Base-by-base conservation (phyloP, 179 eudicot species). In the Vitellaria paradoxa region DNA sequence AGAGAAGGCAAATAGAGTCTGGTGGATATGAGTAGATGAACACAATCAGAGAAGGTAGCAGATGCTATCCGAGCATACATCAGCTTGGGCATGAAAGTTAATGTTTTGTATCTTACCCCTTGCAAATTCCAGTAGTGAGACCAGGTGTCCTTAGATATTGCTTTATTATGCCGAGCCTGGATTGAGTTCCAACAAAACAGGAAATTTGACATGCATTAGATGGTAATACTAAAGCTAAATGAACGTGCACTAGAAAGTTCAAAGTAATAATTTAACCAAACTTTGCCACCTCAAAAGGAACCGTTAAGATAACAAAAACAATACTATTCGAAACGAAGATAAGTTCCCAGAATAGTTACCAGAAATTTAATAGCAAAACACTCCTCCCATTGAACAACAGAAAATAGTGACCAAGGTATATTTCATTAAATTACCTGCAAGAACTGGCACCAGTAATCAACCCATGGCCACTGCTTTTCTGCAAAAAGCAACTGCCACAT, bases 401-500 rank as follows among this genome's bases (percentile, higher is more conserved):
- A 30, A 30, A 30, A 30, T 26, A 64, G 4, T 20, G 53, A 26
- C 11, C 24, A 62, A 63, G 37, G 40, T 40, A 64, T 62, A 17
- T 53, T n/a, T n/a, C 30, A 17, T 50, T 64, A 70, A 15, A 73
- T 70, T 65, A 94, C 99, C 98, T 93, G 99, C 78, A 96, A 88
- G 86, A 96, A 96, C 78, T 91, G 91, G 81, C 98, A 94, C 98
- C 99, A 96, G 73, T 92, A 91, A 40, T 93, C 98, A 82, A 96
- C 92, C 78, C 92, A 87, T 70, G 99, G 97, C 99, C 99, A 96
- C 78, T 85, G 87, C 81, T 81, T 92, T 84, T 88, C 99, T 72
- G 92, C 97, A 86, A 94, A 96, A 70, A 96, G 87, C 76, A 96
- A 85, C 79, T 94, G 97, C 99, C 99, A 96, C 99, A 96, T 96